Conservation (phyloP, 2,329 filamentous ascomycete species). For the Tolypocladium guangdongense region DNA sequence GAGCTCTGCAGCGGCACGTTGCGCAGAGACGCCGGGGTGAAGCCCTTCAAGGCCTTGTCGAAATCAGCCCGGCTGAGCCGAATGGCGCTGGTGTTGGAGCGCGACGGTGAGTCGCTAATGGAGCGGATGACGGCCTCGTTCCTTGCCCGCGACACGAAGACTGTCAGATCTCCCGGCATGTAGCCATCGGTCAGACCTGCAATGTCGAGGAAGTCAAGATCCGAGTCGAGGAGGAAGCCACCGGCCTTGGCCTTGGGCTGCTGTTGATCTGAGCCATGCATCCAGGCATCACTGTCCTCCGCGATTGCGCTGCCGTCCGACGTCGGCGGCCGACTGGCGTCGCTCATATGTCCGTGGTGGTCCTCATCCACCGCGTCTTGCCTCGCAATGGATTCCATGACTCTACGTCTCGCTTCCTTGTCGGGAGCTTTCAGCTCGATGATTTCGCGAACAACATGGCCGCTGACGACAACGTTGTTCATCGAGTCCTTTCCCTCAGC, state of each 20-base stretch:
- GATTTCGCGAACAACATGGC: slow-evolving; percentile 87
- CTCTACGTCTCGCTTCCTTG: slow-evolving; percentile 75
- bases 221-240: slow-evolving; percentile 62
- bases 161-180: slow-evolving; percentile 86
- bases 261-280: slow-evolving; percentile 56
- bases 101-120: slow-evolving; percentile 43
- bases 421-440: slow-evolving; percentile 81
- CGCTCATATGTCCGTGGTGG: slow-evolving; percentile 21
- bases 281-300: slow-evolving; percentile 56
- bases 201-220: slow-evolving; percentile 84
- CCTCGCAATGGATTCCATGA: slow-evolving; percentile 69
- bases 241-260: slow-evolving; percentile 26
- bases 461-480: slow-evolving; percentile 81
- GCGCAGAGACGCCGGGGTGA: slow-evolving; percentile 87
- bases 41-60: slow-evolving; percentile 73
- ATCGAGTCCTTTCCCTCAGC: slow-evolving; percentile 88
- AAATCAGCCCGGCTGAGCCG: slow-evolving; percentile 68
- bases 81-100: slow-evolving; percentile 38
- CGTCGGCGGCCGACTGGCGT: slow-evolving; percentile 45
- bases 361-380: slow-evolving; percentile 34
- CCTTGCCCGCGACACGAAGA: slow-evolving; percentile 76
- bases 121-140: slow-evolving; percentile 88
- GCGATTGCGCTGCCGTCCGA: slow-evolving; percentile 40
- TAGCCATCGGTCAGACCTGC: slow-evolving; percentile 94
- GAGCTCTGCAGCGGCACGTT: slow-evolving; percentile 92